Conservation (phyloP, 352 stramenopile species). For the Pilasporangium apinafurcum region DNA sequence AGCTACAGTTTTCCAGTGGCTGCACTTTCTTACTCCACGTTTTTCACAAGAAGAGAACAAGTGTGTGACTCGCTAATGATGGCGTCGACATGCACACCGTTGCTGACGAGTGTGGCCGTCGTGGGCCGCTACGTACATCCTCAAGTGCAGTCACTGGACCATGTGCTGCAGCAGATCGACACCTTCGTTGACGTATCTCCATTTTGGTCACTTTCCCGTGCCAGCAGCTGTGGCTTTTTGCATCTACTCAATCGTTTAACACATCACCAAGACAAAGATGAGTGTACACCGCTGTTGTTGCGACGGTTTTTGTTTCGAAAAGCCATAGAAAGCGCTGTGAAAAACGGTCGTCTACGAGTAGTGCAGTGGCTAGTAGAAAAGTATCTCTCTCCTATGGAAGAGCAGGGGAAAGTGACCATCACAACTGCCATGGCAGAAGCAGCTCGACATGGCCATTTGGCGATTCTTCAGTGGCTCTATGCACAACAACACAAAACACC, state of each 20-base stretch:
- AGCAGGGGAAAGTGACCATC: no score
- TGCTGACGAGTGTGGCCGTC: not conserved
- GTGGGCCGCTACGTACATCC: not conserved
- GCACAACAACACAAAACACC: not conserved
- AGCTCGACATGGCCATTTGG: slow-evolving; percentile 3
- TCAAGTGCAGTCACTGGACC: not conserved
- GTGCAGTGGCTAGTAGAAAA: slow-evolving; percentile 4
- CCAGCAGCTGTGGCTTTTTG: not conserved
- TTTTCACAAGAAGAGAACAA: no score
- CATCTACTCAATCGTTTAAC: slow-evolving; percentile 1
- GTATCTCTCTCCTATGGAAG: not conserved
- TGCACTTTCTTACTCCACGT: no score
- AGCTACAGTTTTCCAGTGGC: no score
- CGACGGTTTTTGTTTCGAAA: slow-evolving; percentile 3
- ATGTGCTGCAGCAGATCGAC: slow-evolving; percentile 2
- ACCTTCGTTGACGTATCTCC: not conserved
- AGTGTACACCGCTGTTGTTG: no score
- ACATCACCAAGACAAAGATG: no score
- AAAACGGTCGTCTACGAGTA: slow-evolving; percentile 1
- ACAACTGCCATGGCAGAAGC: not conserved
- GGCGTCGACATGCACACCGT: no score
- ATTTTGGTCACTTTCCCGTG: not conserved
- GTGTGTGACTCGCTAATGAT: no score
- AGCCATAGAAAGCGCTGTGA: slow-evolving; percentile 5
- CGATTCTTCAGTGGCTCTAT: slow-evolving; percentile 2